Evolutionary conservation across 495 filamentous ascomycete species (phyloP).

Genomic region (Daldinia grandis): DNA sequence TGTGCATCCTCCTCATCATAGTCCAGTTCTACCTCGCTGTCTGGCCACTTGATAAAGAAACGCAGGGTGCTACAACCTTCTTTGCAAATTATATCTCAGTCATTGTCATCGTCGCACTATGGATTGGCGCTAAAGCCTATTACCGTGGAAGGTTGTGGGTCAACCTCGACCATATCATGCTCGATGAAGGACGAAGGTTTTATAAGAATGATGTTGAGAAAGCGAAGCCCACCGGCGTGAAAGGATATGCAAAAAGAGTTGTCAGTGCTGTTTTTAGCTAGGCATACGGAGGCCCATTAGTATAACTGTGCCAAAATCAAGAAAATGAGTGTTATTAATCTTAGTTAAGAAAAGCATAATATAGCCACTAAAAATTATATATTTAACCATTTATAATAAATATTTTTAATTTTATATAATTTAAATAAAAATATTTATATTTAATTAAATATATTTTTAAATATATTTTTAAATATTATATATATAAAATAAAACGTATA

Average conservation of each 20-base stretch:
- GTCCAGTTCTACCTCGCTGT: constrained; percentile 58
- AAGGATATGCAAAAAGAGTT: constrained; percentile 21
- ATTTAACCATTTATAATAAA: no score
- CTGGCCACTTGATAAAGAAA: constrained; percentile 67
- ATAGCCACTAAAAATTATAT: no score
- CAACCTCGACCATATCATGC: constrained; percentile 58
- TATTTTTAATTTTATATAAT: no score
- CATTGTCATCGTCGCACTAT: constrained; percentile 59
- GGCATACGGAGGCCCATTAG: no score
- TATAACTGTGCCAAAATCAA: no score
- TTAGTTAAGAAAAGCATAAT: no score
- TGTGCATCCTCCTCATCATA: constrained; percentile 64
- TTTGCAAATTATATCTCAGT: constrained; percentile 67
- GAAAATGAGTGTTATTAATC: no score
- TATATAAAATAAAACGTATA: no score
- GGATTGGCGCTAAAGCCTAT: constrained; percentile 46
- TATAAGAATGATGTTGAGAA: constrained; percentile 53
- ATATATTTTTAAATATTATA: no score
- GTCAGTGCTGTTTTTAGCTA: constrained; percentile 27
- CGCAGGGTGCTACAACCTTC: constrained; percentile 57
- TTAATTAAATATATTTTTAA: no score
- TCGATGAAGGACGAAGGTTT: constrained; percentile 57
- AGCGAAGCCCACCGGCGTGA: constrained; percentile 12
- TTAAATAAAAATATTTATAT: no score
- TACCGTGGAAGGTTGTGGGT: constrained; percentile 68